A percentile compares a stretch with the other conserved stretches of the same genome.
These are phyloP conservation scores for Crotalaria pallida DNA, from an alignment of 306 rosid genomes.

Conservation along the genomic window DNA sequence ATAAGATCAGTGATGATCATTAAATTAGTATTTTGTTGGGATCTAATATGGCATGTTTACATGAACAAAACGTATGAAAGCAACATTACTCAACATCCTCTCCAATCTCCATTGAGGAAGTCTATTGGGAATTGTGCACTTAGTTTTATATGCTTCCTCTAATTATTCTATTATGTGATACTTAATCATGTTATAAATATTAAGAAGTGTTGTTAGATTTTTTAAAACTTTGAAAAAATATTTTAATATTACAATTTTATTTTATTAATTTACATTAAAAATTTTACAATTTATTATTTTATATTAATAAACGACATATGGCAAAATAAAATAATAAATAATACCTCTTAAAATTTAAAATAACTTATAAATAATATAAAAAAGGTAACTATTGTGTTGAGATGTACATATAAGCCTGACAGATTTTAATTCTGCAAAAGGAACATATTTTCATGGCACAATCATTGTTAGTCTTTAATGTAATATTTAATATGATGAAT, in stretches of 20 bases:
- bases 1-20: neutral
- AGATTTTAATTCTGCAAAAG: neutral
- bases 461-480: neutral
- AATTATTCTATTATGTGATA: too few species aligned
- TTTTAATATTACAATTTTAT: too few species aligned
- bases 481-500: neutral
- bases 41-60: neutral
- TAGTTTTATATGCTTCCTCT: neutral
- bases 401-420: neutral
- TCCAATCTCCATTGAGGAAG: neutral
- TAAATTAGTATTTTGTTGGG: neutral
- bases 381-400: too few species aligned
- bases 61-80: constrained; percentile 7
- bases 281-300: too few species aligned
- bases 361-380: too few species aligned
- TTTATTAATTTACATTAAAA: too few species aligned
- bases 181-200: too few species aligned
- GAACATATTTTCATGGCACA: neutral
- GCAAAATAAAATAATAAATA: too few species aligned
- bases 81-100: constrained; percentile 2
- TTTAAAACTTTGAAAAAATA: too few species aligned
- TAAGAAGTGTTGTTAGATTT: too few species aligned
- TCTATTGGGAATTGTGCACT: neutral
- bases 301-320: too few species aligned
- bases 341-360: too few species aligned